These are phyloP conservation scores for Jacaranda copaia DNA, from an alignment of 257 asterid species.

Conservation along the genomic window DNA sequence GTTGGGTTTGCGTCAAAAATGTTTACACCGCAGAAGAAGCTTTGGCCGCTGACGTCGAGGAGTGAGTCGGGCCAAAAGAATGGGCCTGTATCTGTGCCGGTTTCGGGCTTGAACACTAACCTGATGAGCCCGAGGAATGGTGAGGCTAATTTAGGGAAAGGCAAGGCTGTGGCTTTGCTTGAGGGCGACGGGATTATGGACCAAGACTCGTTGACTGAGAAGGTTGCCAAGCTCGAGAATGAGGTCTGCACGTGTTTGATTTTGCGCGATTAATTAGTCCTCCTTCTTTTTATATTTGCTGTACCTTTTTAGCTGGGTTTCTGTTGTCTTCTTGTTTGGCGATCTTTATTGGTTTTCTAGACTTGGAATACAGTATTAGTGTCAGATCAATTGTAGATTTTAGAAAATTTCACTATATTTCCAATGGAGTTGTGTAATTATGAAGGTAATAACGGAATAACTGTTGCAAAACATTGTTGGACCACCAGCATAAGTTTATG, in stretches of 20 bases:
- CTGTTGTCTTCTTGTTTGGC: conserved; percentile 23
- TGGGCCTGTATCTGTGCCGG: conserved; percentile 53
- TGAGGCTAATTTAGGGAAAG: conserved; percentile 46
- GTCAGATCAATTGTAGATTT: conserved; percentile 28
- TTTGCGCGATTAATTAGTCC: conserved; percentile 20
- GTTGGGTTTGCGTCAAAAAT: conserved; percentile 59
- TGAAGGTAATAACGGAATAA: neutral
- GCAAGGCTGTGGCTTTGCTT: conserved; percentile 51
- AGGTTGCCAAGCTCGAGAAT: conserved; percentile 67
- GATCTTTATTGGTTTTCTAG: conserved; percentile 26
- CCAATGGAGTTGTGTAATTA: conserved; percentile 4
- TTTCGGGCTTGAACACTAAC: conserved; percentile 49
- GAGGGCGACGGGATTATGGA: conserved; percentile 57
- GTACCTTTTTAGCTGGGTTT: neutral
- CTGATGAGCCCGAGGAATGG: conserved; percentile 55
- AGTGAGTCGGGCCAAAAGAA: conserved; percentile 59
- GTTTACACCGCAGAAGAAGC: conserved; percentile 83
- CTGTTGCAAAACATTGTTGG: neutral
- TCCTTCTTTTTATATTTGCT: conserved; percentile 1
- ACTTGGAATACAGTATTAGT: conserved; percentile 6
- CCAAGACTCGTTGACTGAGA: conserved; percentile 57
- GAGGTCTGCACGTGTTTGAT: conserved; percentile 63
- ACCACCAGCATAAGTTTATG: conserved; percentile 12
- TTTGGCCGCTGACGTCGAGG: conserved; percentile 74
- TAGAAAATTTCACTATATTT: neutral